Evolutionary conservation across 192 early-diverging fungal genomes (phyloP).

Genomic region (Backusella parvicylindrica): DNA sequence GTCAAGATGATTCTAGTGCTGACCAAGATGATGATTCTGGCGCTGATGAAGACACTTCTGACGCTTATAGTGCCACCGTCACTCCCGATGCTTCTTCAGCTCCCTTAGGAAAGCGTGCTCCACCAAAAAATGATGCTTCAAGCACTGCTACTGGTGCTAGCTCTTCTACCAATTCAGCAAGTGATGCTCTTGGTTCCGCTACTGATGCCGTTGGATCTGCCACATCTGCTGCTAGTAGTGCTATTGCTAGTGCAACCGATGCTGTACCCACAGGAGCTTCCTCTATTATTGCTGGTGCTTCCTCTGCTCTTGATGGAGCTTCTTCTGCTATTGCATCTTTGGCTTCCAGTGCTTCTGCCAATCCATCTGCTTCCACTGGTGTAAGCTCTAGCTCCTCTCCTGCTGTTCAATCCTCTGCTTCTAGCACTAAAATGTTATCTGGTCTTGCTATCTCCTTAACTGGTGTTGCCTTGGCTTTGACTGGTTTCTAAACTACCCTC

Average conservation of each 20-base stretch:
- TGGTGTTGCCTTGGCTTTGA: neutral
- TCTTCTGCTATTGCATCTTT: neutral
- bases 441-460: neutral
- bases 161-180: neutral
- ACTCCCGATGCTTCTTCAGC: neutral
- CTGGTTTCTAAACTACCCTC: neutral
- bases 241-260: neutral
- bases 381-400: neutral
- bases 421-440: neutral
- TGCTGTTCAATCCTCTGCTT: neutral
- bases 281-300: neutral
- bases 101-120: neutral
- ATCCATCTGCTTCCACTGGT: neutral
- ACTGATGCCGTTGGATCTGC: neutral
- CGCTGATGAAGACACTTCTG: neutral
- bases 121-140: neutral
- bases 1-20: neutral
- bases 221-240: slow-evolving; percentile 1
- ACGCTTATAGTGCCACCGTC: neutral
- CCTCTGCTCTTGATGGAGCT: neutral
- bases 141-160: neutral
- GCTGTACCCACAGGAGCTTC: neutral
- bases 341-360: neutral
- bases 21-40: neutral
- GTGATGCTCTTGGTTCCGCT: neutral